Conservation (phyloP, 257 asterid genomes). For the Capsicum pubescens region DNA sequence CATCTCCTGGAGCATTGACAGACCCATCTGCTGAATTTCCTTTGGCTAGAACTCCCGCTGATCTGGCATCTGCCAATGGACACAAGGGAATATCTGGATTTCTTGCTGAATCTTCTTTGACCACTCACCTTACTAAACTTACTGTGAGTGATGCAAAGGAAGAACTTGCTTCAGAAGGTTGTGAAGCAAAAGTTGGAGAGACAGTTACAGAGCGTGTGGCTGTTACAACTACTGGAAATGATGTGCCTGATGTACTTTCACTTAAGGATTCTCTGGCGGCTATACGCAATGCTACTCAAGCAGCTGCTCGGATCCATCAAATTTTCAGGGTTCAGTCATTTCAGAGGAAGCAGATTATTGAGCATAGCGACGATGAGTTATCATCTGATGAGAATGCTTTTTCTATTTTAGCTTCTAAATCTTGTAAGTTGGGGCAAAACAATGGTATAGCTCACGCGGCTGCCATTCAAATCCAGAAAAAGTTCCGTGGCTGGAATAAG, state of each 20-base stretch:
- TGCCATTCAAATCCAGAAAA: conserved; percentile 85
- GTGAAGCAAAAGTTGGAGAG: conserved; percentile 55
- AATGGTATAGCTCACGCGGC: conserved; percentile 71
- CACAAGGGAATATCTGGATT: conserved; percentile 97
- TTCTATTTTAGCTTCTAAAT: conserved; percentile 62
- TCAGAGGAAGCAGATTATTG: conserved; percentile 72
- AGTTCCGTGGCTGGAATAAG: conserved; percentile 93
- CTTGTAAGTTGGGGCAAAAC: conserved; percentile 60
- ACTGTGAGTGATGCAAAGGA: conserved; percentile 58
- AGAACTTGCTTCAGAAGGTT: conserved; percentile 45
- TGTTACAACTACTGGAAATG: conserved; percentile 64
- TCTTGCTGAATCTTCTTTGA: conserved; percentile 82
- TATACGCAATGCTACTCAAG: conserved; percentile 90
- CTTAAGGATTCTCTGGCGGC: conserved; percentile 94
- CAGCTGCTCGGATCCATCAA: conserved; percentile 93
- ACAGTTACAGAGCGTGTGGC: conserved; percentile 78
- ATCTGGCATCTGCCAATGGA: conserved; percentile 84
- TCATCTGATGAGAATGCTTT: conserved; percentile 60
- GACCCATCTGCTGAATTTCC: conserved; percentile 84
- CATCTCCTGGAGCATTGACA: conserved; percentile 79
- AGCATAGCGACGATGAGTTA: conserved; percentile 48
- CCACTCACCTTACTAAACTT: conserved; percentile 69
- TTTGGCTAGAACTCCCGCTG: conserved; percentile 81
- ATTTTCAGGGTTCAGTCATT: conserved; percentile 83
- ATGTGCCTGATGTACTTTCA: conserved; percentile 73